Percentiles rank a stretch among this genome's conserved stretches.
Conservation (phyloP, 768 basidiomycete species). For the Suillus placidus region DNA sequence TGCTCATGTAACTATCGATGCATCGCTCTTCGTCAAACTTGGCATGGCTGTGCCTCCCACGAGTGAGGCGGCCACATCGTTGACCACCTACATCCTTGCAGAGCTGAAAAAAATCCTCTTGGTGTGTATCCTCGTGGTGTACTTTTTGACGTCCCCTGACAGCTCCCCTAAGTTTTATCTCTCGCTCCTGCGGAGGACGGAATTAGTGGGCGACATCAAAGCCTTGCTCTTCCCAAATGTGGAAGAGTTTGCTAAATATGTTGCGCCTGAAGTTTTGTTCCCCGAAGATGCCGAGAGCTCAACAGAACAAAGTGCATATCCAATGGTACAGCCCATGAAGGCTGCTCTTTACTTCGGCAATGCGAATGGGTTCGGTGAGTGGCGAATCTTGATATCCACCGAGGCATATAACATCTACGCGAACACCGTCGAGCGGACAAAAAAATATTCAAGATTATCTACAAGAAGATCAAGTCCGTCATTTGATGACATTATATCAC, state of each 20-base stretch:
- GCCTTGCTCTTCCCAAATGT: constrained; percentile 4
- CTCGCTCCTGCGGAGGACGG: constrained; percentile 20
- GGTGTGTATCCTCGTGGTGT: constrained; percentile 23
- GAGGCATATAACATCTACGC: constrained; percentile 54
- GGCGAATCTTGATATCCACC: constrained; percentile 59
- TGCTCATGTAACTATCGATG: constrained; percentile 23
- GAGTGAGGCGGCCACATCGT: constrained; percentile 19
- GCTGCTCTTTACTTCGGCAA: constrained; percentile 62
- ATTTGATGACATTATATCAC: neutral
- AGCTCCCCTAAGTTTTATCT: constrained; percentile 27
- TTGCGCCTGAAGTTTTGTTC: neutral
- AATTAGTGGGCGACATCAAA: constrained; percentile 12
- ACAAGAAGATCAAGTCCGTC: constrained; percentile 70
- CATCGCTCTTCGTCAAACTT: constrained; percentile 33
- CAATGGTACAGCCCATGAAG: constrained; percentile 58
- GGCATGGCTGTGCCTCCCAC: constrained; percentile 29
- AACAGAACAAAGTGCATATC: constrained; percentile 35
- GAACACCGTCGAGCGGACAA: constrained; percentile 46
- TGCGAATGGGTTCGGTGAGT: constrained; percentile 61
- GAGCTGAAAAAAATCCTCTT: constrained; percentile 32
- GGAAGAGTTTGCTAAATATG: constrained; percentile 1
- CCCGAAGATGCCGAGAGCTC: neutral
- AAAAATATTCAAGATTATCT: constrained; percentile 52
- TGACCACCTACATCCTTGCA: constrained; percentile 20
- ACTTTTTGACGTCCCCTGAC: neutral